Conservation (phyloP, 495 filamentous ascomycete species). For the Sporormia fimetaria region DNA sequence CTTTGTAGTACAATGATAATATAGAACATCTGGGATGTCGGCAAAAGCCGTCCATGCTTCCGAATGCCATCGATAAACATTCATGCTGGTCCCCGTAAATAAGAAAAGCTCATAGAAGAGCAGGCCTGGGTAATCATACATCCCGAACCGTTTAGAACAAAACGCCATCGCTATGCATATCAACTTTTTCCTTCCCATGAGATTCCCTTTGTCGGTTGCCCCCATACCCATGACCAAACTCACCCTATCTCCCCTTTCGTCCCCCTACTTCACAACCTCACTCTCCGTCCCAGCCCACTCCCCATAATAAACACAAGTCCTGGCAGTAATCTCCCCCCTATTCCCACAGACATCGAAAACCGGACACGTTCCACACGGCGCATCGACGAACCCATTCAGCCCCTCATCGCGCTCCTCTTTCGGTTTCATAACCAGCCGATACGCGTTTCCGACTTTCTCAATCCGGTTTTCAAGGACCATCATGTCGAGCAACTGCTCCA, state of each 20-base stretch:
- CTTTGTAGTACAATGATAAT: no score
- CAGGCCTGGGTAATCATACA: not conserved
- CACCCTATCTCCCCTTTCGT: not conserved
- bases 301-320: constrained; percentile 81
- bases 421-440: constrained; percentile 5
- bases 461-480: constrained; percentile 74
- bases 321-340: constrained; percentile 76
- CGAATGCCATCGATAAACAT: no score
- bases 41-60: no score
- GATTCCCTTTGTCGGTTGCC: no score
- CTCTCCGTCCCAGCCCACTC: constrained; percentile 49
- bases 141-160: not conserved
- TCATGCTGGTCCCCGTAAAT: no score
- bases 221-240: not conserved
- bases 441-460: constrained; percentile 34
- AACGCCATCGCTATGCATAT: constrained; percentile 3
- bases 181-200: constrained; percentile 1
- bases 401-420: constrained; percentile 20
- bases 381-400: constrained; percentile 65
- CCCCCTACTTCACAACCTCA: not conserved
- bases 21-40: no score
- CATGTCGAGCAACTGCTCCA: constrained; percentile 71
- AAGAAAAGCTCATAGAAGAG: no score
- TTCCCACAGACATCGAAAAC: constrained; percentile 89
- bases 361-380: constrained; percentile 83